Base-by-base conservation (phyloP, 148 eudicot genomes). In the Simmondsia chinensis region DNA sequence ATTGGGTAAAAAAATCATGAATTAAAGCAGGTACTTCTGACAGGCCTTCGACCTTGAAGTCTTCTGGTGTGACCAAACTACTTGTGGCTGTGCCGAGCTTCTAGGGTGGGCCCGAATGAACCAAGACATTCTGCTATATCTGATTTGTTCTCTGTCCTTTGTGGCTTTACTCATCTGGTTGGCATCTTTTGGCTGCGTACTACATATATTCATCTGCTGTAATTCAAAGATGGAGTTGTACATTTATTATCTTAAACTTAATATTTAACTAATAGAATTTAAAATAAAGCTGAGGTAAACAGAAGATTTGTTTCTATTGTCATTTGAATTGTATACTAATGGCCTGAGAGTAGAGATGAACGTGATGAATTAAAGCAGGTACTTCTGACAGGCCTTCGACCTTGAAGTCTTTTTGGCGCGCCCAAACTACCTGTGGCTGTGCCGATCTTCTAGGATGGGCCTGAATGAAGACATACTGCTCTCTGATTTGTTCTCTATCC, bases 11-110 rank as follows among this genome's bases (percentile, higher is more conserved):
- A n/a, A n/a, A n/a, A n/a, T n/a, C n/a, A 63, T 63, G 68, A 63
- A 48, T 54, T 46, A 17, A 39, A 39, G 49, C 68, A 63, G 61
- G 68, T 63, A 63, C 68, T 63, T 63, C 61, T 63, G 61, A 63
- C 56, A 48, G 68, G 18, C 63, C 15, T 20, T 42, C 60, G 29
- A 24, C 60, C 50, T 42, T 41, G 59, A 52, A 35, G 48, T 57
- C n/a, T n/a, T 57, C 54, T 38, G 63, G 70, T 19, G 70, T 59
- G 64, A 63, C 63, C 48, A 44, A 50, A 12, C 37, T 8, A 27
- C 35, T 55, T 64, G 58, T 51, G 63, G 70, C 59, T 26, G 70
- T 19, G 59, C 70, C 64, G 70, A 58, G 59, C 70, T 44, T 40
- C 51, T 59, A 45, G 33, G 40, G 41, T 25, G 53, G 63, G 63